Conservation (phyloP, 192 early-diverging fungal genomes). For the Chytriomyces sp. region DNA sequence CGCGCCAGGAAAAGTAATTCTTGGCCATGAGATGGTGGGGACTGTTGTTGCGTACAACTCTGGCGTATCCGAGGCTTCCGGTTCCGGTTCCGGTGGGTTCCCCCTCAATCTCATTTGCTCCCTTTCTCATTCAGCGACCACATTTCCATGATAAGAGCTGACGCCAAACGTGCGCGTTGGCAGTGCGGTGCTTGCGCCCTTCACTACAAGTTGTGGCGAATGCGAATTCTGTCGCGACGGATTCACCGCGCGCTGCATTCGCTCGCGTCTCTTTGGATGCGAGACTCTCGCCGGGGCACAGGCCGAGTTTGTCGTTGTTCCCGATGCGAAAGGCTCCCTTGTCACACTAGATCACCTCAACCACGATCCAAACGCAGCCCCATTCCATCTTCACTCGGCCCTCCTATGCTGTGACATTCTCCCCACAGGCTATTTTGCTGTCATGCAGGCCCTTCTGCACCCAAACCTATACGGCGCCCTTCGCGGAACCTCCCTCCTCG, state of each 20-base stretch:
- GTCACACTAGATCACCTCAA: slow-evolving; percentile 32
- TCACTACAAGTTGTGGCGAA: slow-evolving; percentile 3
- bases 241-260: slow-evolving; percentile 1
- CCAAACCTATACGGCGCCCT: slow-evolving; percentile 19
- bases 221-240: slow-evolving; percentile 1
- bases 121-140: too few relatives aligned
- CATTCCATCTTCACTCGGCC: slow-evolving; percentile 42
- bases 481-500: not conserved
- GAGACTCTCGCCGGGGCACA: slow-evolving; percentile 50
- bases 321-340: slow-evolving; percentile 51
- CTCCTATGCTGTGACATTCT: slow-evolving; percentile 58
- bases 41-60: not conserved
- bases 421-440: slow-evolving; percentile 59
- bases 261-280: not conserved
- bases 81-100: too few relatives aligned
- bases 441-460: slow-evolving; percentile 49
- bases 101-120: too few relatives aligned
- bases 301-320: slow-evolving; percentile 58
- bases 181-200: not conserved
- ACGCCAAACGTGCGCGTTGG: not conserved
- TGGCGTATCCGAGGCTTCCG: too few relatives aligned
- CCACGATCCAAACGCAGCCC: slow-evolving; percentile 33
- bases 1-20: not conserved
- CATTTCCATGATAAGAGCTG: not conserved
- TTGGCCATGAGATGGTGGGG: slow-evolving; percentile 19